Evolutionary conservation across 371 early-diverging fungal species (phyloP), one percentile per base, ranked within the genome.

Genomic region (Rhizopus sp.): DNA sequence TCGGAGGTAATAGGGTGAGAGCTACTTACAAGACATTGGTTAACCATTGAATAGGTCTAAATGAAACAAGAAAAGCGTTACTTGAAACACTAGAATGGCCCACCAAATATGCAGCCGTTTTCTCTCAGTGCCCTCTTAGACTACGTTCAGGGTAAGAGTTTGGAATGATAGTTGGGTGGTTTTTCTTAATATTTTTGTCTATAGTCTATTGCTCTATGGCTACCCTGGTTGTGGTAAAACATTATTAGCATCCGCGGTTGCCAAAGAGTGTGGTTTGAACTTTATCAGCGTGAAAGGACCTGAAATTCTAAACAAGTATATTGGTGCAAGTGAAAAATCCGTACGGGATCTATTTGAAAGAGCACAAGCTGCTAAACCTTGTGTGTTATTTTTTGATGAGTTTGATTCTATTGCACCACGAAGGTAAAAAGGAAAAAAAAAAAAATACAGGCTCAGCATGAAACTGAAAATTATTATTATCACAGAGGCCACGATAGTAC

Each of bases 221-320:
- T 95, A 89, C 56, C 97, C 99, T 13, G 95, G 95, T 50, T 92
- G 92, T 65, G 95, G 95, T 38, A 95, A 95, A 69, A 97, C 99
- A 0, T 64, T 99, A 63, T 74, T 99, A 31, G 97, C 97, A 7
- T 91, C 92, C 13, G 98, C 97, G 0, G 93, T 97, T 8, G 93
- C 95, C 9, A 89, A 91, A 57, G 92, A 92, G 72, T 93, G 92
- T 66, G 91, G 93, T 1, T 80, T 94, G 47, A 95, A 96, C 68
- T 97, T 99, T 69, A 93, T 97, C 60, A 89, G 90, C 61, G 94
- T 97, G 55, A 96, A 96, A 69, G 98, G 98, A 13, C 97, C 98
- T 0, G 97, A 99, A 66, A 74, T 99, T 30, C 70, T 99, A 34
- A 96, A 92, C 78, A 99, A 96, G 82, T 99, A 96, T 65, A 96